These are phyloP conservation scores for Globisporangium ultimum DNA, from an alignment of 352 stramenopile genomes.

Conservation along the genomic window DNA sequence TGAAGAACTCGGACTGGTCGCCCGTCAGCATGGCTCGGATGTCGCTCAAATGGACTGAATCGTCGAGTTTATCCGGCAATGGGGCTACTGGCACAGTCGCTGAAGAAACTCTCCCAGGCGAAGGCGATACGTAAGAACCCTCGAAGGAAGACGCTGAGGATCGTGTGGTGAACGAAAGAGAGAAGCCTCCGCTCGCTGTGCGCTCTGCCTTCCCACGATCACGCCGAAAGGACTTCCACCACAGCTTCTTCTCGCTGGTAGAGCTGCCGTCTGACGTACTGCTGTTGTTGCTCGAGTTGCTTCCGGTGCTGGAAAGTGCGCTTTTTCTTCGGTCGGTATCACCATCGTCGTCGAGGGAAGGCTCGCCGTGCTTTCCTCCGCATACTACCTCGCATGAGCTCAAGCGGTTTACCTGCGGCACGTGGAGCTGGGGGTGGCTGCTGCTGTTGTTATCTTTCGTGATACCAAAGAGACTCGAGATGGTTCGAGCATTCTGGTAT, in stretches of 20 bases:
- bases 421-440: slow-evolving; percentile 40
- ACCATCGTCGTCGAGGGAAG: slow-evolving; percentile 17
- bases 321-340: slow-evolving; percentile 12
- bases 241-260: slow-evolving; percentile 63
- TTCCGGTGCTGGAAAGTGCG: slow-evolving; percentile 10
- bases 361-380: slow-evolving; percentile 25
- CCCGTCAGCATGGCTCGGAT: slow-evolving; percentile 46
- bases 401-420: slow-evolving; percentile 30
- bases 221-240: slow-evolving; percentile 67
- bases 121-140: slow-evolving; percentile 11
- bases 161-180: slow-evolving; percentile 41
- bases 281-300: slow-evolving; percentile 23
- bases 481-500: slow-evolving; percentile 66
- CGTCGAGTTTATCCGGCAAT: slow-evolving; percentile 42
- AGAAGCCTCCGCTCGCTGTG: slow-evolving; percentile 59
- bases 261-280: slow-evolving; percentile 31
- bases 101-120: not conserved
- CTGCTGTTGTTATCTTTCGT: slow-evolving; percentile 31
- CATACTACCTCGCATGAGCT: slow-evolving; percentile 17
- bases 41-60: slow-evolving; percentile 58
- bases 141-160: slow-evolving; percentile 26
- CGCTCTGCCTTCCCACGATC: slow-evolving; percentile 55
- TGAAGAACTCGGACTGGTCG: slow-evolving; percentile 54
- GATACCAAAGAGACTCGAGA: slow-evolving; percentile 63
- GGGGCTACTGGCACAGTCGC: slow-evolving; percentile 13